Base-by-base conservation (phyloP, 176 grass and related monocot genomes). In the Chrysopogon serrulatus region DNA sequence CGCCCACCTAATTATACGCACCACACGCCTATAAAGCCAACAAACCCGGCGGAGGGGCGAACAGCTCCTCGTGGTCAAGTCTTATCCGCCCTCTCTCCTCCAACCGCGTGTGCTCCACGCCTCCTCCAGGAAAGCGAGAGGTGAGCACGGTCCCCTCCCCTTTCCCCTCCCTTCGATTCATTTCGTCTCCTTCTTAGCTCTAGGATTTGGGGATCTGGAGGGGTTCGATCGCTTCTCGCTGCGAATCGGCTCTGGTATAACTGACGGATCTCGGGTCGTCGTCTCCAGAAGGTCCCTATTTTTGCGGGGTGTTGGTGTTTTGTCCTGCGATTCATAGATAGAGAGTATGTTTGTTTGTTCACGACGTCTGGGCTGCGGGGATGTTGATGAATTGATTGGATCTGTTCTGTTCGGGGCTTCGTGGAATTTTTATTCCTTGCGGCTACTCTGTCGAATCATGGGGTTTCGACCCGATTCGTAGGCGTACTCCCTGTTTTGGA, bases 1-100 rank as follows among this genome's bases (percentile, higher is more conserved):
- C 18, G 61, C 28, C 45, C 45, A 56, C 79, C 64, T 47, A 82
- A 90, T 85, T 45, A 70, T 77, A 77, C 53, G 70, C 35, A 51
- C 15, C 77, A 70, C 27, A 8, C 24, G 56, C 4, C 83, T 86
- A 86, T 77, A 90, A 82, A 90, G 2, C 28, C 39, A 3, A 13
- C 72, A 3, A 48, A 1, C 54, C 12, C 9, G 71, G 19, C 31
- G 32, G 3, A 30, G 6, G 18, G 31, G 21, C 16, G 23, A 21
- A 64, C 72, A 14, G 65, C 28, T 32, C 66, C 39, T 65, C 48
- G 1, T 21, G 74, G 57, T 71, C 66, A 57, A 67, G n/a, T 73
- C 78, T 16, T 77, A 81, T 36, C 72, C 43, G 34, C 35, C 35
- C 72, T 37, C 36, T 69, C 79, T n/a, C 65, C 17, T 18, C 40